These are phyloP conservation scores for Ceratocystis albifundus DNA, from an alignment of 2,329 filamentous ascomycete species.

Conservation along the genomic window DNA sequence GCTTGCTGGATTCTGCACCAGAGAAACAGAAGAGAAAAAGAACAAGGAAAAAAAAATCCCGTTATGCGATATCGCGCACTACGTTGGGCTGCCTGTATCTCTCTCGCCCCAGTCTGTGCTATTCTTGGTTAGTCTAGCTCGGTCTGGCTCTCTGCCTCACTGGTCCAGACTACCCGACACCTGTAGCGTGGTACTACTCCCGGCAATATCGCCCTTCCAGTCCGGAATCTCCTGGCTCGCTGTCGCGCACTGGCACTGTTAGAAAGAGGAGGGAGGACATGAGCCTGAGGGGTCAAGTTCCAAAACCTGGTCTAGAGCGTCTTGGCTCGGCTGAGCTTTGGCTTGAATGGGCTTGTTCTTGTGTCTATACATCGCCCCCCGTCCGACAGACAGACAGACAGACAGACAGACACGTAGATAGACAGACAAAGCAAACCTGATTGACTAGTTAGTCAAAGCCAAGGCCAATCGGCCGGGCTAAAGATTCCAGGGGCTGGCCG, in stretches of 20 bases:
- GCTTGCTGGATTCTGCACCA: background rate
- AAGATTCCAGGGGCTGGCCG: background rate
- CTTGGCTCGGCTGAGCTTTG: slow-evolving; percentile 4
- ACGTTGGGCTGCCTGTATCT: background rate
- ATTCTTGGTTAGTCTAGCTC: background rate
- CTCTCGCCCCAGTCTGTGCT: background rate
- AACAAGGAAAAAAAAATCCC: background rate
- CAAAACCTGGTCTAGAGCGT: background rate
- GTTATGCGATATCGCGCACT: background rate
- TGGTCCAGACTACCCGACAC: background rate
- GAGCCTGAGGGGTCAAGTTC: background rate
- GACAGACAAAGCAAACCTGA: background rate
- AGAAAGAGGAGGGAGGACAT: background rate
- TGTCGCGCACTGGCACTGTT: background rate
- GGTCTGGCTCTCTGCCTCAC: background rate
- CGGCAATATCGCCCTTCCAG: background rate
- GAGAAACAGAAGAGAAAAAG: background rate
- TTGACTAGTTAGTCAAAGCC: background rate
- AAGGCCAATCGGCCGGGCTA: background rate
- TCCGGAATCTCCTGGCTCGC: background rate
- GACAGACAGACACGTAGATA: background rate
- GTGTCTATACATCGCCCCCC: no score
- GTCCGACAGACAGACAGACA: background rate
- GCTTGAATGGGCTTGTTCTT: background rate
- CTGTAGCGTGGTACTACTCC: background rate